These are phyloP conservation scores for Acer negundo DNA, from an alignment of 345 rosid species.

Conservation along the genomic window DNA sequence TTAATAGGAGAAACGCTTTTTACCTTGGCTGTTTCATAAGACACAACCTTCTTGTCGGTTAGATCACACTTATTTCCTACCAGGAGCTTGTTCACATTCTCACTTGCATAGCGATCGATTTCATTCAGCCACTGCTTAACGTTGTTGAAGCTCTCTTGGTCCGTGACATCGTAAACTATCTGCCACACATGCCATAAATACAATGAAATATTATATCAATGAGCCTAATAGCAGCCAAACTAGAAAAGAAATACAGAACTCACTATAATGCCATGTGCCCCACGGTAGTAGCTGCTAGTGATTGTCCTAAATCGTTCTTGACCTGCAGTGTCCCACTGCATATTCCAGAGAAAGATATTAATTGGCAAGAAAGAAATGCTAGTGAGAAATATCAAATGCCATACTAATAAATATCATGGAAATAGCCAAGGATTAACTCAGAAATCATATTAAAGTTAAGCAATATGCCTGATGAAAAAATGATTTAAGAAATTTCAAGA, in stretches of 20 bases:
- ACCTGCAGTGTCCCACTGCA: constrained; percentile 61
- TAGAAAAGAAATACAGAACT: not conserved
- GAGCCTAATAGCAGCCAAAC: not conserved
- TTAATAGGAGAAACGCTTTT: not conserved
- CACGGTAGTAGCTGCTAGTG: constrained; percentile 57
- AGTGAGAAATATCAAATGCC: not conserved
- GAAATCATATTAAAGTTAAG: not conserved
- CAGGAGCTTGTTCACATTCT: constrained; percentile 74
- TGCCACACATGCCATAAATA: constrained; percentile 24
- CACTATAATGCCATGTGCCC: constrained; percentile 57
- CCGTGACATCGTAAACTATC: constrained; percentile 86
- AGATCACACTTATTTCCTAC: constrained; percentile 78
- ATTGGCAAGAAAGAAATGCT: not conserved
- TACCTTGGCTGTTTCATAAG: constrained; percentile 82
- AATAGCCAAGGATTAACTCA: not conserved
- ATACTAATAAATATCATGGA: not conserved
- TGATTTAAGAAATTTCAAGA: not conserved
- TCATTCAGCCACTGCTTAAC: constrained; percentile 79
- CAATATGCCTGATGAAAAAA: not conserved
- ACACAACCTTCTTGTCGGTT: constrained; percentile 63
- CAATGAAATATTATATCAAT: not conserved
- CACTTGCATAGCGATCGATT: constrained; percentile 78
- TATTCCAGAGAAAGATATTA: not conserved
- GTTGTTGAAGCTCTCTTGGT: constrained; percentile 79
- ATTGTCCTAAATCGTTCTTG: constrained; percentile 58